phyloP scores from a whole-genome alignment of 2,329 filamentous ascomycete genomes.

The Ophiostoma sp. region DNA sequence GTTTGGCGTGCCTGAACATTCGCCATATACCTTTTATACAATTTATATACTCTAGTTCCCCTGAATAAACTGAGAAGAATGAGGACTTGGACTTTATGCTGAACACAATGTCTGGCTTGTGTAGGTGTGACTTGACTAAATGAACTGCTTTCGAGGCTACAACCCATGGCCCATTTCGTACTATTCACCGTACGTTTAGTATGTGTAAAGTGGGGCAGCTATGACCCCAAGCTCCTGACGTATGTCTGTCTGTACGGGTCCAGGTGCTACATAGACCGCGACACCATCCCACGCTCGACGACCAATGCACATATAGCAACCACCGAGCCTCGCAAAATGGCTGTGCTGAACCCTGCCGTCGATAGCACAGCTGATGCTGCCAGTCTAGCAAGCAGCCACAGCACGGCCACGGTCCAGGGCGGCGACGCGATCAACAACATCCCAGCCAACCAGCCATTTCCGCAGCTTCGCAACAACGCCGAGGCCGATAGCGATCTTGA shows the following conservation, averaged over 20 bases:
- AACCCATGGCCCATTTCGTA: no score
- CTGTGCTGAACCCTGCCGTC: conserved; percentile 17
- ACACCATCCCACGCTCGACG: background rate
- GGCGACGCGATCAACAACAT: conserved; percentile 27
- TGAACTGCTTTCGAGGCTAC: no score
- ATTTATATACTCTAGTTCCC: no score
- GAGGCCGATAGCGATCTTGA: conserved; percentile 30
- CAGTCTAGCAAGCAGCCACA: conserved; percentile 26
- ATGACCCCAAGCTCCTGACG: background rate
- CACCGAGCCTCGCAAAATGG: conserved; percentile 16
- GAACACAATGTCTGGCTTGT: no score
- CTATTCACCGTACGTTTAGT: background rate
- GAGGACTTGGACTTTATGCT: no score
- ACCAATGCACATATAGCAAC: background rate
- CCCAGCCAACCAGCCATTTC: conserved; percentile 31
- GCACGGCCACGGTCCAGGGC: conserved; percentile 22
- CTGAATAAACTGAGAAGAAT: no score
- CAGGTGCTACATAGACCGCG: background rate
- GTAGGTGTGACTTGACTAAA: no score
- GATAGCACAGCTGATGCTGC: conserved; percentile 22
- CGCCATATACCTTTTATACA: background rate
- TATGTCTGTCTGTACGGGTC: background rate
- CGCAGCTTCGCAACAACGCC: conserved; percentile 40
- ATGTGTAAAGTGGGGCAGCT: background rate
- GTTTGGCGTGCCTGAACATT: background rate